These are phyloP conservation scores for Omphalotus olearius DNA, from an alignment of 1,284 basidiomycete genomes.

Conservation along the genomic window DNA sequence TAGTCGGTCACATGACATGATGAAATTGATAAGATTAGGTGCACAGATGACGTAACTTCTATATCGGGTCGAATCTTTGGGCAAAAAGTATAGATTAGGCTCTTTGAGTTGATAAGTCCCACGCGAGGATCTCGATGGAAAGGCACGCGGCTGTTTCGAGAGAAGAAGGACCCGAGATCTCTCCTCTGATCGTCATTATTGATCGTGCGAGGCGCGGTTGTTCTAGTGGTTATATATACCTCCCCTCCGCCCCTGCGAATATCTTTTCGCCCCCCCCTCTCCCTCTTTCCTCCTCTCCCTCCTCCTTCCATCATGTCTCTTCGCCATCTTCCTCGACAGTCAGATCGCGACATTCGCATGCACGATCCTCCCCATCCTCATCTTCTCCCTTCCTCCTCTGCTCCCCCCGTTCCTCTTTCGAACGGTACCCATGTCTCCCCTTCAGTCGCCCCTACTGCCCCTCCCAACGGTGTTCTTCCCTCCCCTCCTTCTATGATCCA, in stretches of 20 bases:
- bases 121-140: slow-evolving; percentile 32
- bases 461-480: slow-evolving; percentile 19
- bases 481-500: slow-evolving; percentile 48
- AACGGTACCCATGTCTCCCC: slow-evolving; percentile 40
- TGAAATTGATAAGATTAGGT: not conserved
- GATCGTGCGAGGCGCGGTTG: slow-evolving; percentile 51
- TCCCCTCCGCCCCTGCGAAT: slow-evolving; percentile 26
- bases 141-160: slow-evolving; percentile 49
- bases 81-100: not conserved
- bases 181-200: slow-evolving; percentile 43
- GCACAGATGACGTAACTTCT: not conserved
- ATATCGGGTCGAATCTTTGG: too few relatives aligned
- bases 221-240: slow-evolving; percentile 5
- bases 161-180: slow-evolving; percentile 22
- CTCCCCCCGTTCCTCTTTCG: slow-evolving; percentile 35
- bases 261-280: slow-evolving; percentile 39
- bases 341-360: slow-evolving; percentile 59
- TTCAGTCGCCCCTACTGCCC: slow-evolving; percentile 37
- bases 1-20: not conserved
- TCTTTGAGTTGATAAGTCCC: slow-evolving; percentile 4
- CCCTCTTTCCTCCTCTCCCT: slow-evolving; percentile 25
- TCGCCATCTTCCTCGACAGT: slow-evolving; percentile 56
- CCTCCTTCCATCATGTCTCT: slow-evolving; percentile 45
- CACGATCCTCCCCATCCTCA: slow-evolving; percentile 48
- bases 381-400: slow-evolving; percentile 42